Conservation (phyloP, 768 basidiomycete species). For the Lactarius hengduanensis region DNA sequence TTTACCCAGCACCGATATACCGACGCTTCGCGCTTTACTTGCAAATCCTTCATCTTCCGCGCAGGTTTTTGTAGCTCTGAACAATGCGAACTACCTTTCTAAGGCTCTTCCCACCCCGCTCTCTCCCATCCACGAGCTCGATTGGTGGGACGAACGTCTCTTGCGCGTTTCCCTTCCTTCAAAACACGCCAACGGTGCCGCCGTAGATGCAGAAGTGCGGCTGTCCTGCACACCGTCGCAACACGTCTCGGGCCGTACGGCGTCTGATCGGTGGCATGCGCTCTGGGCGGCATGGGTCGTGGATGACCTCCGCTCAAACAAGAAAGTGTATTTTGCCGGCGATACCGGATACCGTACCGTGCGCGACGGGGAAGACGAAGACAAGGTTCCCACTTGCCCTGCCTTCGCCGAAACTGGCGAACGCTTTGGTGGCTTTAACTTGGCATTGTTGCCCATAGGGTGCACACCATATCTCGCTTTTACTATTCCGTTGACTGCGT, state of each 20-base stretch:
- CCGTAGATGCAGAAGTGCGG: slow-evolving; percentile 38
- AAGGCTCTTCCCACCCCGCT: slow-evolving; percentile 35
- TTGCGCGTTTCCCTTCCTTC: slow-evolving; percentile 34
- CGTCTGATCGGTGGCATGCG: slow-evolving; percentile 52
- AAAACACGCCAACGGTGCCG: neutral
- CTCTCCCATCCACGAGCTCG: slow-evolving; percentile 42
- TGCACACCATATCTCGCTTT: slow-evolving; percentile 31
- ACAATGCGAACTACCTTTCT: slow-evolving; percentile 41
- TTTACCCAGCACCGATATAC: slow-evolving; percentile 36
- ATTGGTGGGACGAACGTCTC: slow-evolving; percentile 48
- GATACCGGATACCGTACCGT: slow-evolving; percentile 67
- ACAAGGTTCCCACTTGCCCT: slow-evolving; percentile 58
- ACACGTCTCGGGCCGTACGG: slow-evolving; percentile 54
- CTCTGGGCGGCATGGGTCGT: slow-evolving; percentile 71
- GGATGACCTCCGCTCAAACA: slow-evolving; percentile 46
- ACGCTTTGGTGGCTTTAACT: slow-evolving; percentile 59
- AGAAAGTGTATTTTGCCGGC: slow-evolving; percentile 65
- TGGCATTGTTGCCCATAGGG: slow-evolving; percentile 71
- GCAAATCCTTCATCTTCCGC: slow-evolving; percentile 30
- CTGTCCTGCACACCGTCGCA: slow-evolving; percentile 66
- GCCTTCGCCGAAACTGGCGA: slow-evolving; percentile 72
- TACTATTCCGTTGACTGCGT: neutral
- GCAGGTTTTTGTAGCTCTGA: slow-evolving; percentile 48
- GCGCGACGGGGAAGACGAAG: slow-evolving; percentile 45
- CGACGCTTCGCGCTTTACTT: slow-evolving; percentile 36